Percentiles rank a stretch among this genome's conserved stretches.
phyloP scores from a whole-genome alignment of 148 eudicot genomes.

The Arctostaphylos glauca region DNA sequence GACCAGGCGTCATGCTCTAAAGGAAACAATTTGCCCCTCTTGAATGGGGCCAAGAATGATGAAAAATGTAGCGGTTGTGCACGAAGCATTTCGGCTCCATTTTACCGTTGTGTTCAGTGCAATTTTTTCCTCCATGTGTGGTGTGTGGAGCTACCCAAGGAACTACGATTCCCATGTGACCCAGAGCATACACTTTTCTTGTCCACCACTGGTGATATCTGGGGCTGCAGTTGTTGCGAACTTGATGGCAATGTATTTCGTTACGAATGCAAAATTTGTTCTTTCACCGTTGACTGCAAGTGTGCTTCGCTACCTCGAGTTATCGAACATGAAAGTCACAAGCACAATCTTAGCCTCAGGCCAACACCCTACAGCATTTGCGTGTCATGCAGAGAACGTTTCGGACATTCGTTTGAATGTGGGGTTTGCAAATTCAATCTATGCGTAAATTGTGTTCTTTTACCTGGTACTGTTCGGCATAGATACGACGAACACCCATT shows the following conservation, averaged over 20 bases:
- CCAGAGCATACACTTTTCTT: neutral
- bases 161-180: neutral
- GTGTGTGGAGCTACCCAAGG: neutral
- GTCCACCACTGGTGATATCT: neutral
- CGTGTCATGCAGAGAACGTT: neutral
- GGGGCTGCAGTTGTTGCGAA: neutral
- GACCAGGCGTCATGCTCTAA: neutral
- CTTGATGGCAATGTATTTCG: neutral
- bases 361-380: neutral
- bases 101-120: neutral
- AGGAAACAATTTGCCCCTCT: neutral
- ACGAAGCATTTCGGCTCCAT: neutral
- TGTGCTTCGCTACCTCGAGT: neutral
- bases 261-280: fast-evolving
- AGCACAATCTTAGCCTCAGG: neutral
- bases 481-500: neutral
- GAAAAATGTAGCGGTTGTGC: neutral
- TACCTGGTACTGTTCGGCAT: neutral
- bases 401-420: neutral
- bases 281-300: neutral
- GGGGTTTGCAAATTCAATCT: neutral
- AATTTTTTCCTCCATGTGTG: neutral
- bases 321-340: neutral
- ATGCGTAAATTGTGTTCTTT: neutral
- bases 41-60: neutral